Conservation (phyloP, 2,329 filamentous ascomycete genomes). For the Pseudomassariella vexata region DNA sequence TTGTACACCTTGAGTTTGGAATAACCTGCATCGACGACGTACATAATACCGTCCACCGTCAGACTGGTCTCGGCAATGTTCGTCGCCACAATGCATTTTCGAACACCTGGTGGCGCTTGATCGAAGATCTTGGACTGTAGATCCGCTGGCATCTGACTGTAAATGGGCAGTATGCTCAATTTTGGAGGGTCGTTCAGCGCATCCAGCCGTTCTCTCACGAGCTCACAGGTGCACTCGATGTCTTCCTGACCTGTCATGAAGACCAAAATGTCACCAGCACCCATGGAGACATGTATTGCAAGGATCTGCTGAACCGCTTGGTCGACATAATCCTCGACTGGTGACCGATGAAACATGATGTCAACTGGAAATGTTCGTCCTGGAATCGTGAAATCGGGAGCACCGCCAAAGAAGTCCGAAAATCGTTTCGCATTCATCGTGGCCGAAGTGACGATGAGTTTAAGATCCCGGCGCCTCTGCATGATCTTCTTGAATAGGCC, state of each 20-base stretch:
- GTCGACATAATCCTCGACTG: slow-evolving; percentile 96
- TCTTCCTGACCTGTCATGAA: slow-evolving; percentile 99
- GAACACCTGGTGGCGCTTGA: slow-evolving; percentile 78
- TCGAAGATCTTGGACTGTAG: slow-evolving; percentile 98
- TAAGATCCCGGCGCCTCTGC: slow-evolving; percentile 80
- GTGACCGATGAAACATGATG: slow-evolving; percentile 89
- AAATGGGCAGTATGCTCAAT: slow-evolving; percentile 91
- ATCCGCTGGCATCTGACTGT: slow-evolving; percentile 99
- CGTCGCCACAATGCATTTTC: slow-evolving; percentile 96
- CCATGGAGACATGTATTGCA: slow-evolving; percentile 93
- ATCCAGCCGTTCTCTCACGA: slow-evolving; percentile 80
- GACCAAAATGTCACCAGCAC: slow-evolving; percentile 85
- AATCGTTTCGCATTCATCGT: slow-evolving; percentile 98
- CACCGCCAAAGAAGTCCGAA: slow-evolving; percentile 91
- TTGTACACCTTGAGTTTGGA: slow-evolving; percentile 99
- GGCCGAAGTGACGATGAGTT: slow-evolving; percentile 94
- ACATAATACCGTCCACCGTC: slow-evolving; percentile 98
- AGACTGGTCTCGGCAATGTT: slow-evolving; percentile 98
- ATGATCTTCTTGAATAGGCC: slow-evolving; percentile 96
- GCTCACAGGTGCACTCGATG: slow-evolving; percentile 92
- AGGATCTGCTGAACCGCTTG: slow-evolving; percentile 93
- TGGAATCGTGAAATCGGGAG: slow-evolving; percentile 93
- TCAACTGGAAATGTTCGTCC: slow-evolving; percentile 96
- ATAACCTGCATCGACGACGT: slow-evolving; percentile 93
- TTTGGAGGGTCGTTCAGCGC: slow-evolving; percentile 92